Percentiles rank a stretch among this genome's conserved stretches.
phyloP scores from a whole-genome alignment of 2,329 filamentous ascomycete genomes.

The Zasmidium citrigriseum region DNA sequence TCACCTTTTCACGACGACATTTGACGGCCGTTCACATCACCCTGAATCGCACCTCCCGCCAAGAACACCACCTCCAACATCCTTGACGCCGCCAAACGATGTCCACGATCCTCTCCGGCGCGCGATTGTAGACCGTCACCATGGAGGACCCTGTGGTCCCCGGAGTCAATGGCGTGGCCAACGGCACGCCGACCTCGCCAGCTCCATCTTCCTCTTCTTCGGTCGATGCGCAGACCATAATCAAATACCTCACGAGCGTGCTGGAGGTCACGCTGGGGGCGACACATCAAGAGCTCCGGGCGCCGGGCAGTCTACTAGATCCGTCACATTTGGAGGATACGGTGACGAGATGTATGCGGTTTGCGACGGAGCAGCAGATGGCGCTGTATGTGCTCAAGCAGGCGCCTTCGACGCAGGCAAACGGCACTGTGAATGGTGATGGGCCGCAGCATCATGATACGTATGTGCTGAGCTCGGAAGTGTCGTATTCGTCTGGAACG shows the following conservation, averaged over 20 bases:
- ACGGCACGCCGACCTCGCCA: slow-evolving; percentile 31
- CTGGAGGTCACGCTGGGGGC: slow-evolving; percentile 52
- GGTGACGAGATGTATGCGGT: slow-evolving; percentile 81
- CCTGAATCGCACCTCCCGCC: not conserved
- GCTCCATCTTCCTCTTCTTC: slow-evolving; percentile 21
- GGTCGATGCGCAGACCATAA: slow-evolving; percentile 51
- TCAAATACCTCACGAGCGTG: slow-evolving; percentile 51
- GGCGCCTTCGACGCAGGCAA: slow-evolving; percentile 52
- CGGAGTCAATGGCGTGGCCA: slow-evolving; percentile 36
- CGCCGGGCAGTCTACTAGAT: slow-evolving; percentile 79
- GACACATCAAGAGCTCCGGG: slow-evolving; percentile 74
- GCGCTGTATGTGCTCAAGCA: slow-evolving; percentile 93
- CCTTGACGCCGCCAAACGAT: slow-evolving; percentile 4
- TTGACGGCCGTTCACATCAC: not conserved
- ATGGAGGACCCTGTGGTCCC: slow-evolving; percentile 42
- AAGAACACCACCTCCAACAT: not conserved
- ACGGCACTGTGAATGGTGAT: slow-evolving; percentile 43
- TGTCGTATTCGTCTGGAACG: slow-evolving; percentile 77
- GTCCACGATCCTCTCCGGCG: slow-evolving; percentile 8
- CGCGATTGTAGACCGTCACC: slow-evolving; percentile 11
- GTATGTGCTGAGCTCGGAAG: slow-evolving; percentile 80
- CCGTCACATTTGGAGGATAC: slow-evolving; percentile 73
- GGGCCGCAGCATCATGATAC: slow-evolving; percentile 53
- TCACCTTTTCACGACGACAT: not conserved
- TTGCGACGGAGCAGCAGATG: slow-evolving; percentile 83